Base-by-base conservation (phyloP, 352 stramenopile genomes). In the Phytophthora rubi region DNA sequence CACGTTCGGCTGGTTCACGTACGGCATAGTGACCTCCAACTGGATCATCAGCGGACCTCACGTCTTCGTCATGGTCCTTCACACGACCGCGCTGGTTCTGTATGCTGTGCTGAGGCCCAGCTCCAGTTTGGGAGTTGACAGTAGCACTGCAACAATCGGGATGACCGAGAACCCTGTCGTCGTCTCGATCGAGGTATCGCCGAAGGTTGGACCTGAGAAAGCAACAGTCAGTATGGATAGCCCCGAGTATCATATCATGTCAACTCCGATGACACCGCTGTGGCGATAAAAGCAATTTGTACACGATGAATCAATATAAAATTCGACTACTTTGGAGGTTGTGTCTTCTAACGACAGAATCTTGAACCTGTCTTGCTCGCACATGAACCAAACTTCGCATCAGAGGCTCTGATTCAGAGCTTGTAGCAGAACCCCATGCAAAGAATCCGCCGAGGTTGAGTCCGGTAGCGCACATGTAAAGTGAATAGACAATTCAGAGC, bases 21-120 rank as follows among this genome's bases (percentile, higher is more conserved):
- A 81, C 56, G 71, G 62, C 9, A 16, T 58, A 1, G 47, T 84
- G 53, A 76, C 68, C 8, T 55, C 53, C 4, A 75, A 83, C 58
- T 85, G 70, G 78, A 74, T 85, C 68, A 81, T 88, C 39, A 79
- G 80, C 30, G 73, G 60, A 1, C 77, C 80, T 0, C 81, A 84
- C 54, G 67, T 60, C n/a, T 67, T 80, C 26, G 75, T 76, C 61
- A 73, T 78, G 54, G 44, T 62, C 10, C 56, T 82, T 21, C 53
- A 79, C 58, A 39, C 56, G 13, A 32, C 63, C 9, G 52, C 62
- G n/a, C 28, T 75, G 13, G 30, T 53, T 16, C 52, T 72, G 49
- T 76, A 59, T 55, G 23, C 49, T n/a, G 42, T 62, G 10, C 57
- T 68, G 26, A 32, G 58, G 2, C 23, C 65, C 2, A 64, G 21